A percentile compares a stretch with the other conserved stretches of the same genome.
phyloP scores from a whole-genome alignment of 129 eudicot genomes.

The Artemisia tridentata region DNA sequence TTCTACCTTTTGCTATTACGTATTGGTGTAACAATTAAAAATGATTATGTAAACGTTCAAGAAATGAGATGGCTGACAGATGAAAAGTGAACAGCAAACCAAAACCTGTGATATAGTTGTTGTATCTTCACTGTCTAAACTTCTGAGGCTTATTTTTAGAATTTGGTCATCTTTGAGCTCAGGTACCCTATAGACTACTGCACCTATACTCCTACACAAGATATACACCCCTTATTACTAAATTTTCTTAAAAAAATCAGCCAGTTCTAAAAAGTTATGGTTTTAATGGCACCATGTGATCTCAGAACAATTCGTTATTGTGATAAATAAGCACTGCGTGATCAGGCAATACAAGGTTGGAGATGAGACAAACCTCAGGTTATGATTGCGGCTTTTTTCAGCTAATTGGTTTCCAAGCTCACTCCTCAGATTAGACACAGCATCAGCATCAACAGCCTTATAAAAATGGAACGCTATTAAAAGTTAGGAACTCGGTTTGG shows the following conservation, averaged over 20 bases:
- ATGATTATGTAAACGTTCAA: not conserved
- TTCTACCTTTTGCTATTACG: too few relatives aligned
- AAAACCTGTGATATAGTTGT: constrained; percentile 76
- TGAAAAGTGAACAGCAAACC: not conserved
- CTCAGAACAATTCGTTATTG: too few relatives aligned
- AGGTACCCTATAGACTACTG: constrained; percentile 72
- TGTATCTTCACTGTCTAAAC: constrained; percentile 61
- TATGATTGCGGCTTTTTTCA: constrained; percentile 64
- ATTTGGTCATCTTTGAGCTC: constrained; percentile 60
- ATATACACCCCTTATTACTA: not conserved
- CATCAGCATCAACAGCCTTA: constrained; percentile 84
- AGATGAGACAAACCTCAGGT: constrained; percentile 51
- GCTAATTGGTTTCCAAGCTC: constrained; percentile 95
- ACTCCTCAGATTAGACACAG: constrained; percentile 74
- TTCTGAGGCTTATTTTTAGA: constrained; percentile 78
- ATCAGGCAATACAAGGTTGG: not conserved
- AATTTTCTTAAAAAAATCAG: not conserved
- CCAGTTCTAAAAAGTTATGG: not conserved
- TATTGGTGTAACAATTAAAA: constrained; percentile 26
- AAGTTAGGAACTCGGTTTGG: not conserved
- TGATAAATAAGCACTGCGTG: too few relatives aligned
- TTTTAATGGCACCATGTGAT: not conserved
- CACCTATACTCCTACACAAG: constrained; percentile 70
- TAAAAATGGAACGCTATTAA: not conserved
- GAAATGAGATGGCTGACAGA: not conserved